phyloP scores from a whole-genome alignment of 176 grass and related monocot species.

The Musa schizocarpa region DNA sequence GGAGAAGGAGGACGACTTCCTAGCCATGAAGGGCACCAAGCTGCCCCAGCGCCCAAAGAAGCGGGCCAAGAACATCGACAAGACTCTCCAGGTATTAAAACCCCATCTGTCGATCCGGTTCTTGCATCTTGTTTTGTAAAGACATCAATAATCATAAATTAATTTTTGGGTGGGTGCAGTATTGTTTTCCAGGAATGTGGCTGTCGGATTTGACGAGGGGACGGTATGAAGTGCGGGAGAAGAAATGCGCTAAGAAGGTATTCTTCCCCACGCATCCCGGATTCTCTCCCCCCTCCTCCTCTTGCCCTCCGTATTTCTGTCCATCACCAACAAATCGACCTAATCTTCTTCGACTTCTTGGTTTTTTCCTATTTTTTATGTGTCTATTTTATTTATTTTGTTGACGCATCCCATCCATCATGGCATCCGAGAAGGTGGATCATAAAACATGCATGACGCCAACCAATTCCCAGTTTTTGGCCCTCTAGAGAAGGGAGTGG shows the following conservation, averaged over 20 bases:
- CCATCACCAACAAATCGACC: too few species aligned
- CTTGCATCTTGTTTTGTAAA: background rate
- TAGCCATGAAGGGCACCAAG: slow-evolving; percentile 75
- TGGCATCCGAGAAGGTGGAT: too few species aligned
- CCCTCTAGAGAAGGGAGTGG: too few species aligned
- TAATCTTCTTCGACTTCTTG: too few species aligned
- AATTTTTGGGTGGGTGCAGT: slow-evolving; percentile 22
- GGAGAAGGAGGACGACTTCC: slow-evolving; percentile 81
- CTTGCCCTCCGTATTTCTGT: too few species aligned
- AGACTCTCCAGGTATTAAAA: slow-evolving; percentile 36
- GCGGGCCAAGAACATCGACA: slow-evolving; percentile 58
- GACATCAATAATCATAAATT: background rate
- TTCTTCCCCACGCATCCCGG: too few species aligned
- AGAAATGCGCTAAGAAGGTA: slow-evolving; percentile 88
- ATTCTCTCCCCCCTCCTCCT: too few species aligned
- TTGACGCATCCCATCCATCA: too few species aligned
- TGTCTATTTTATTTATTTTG: too few species aligned
- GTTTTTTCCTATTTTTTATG: too few species aligned
- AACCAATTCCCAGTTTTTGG: too few species aligned
- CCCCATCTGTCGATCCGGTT: background rate
- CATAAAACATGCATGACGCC: too few species aligned
- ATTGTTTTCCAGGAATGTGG: slow-evolving; percentile 53
- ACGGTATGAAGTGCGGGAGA: slow-evolving; percentile 76
- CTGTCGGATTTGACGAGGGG: slow-evolving; percentile 57
- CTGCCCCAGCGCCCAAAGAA: slow-evolving; percentile 66